phyloP scores from a whole-genome alignment of 2,329 filamentous ascomycete genomes.

The Pseudopithomyces maydicus region DNA sequence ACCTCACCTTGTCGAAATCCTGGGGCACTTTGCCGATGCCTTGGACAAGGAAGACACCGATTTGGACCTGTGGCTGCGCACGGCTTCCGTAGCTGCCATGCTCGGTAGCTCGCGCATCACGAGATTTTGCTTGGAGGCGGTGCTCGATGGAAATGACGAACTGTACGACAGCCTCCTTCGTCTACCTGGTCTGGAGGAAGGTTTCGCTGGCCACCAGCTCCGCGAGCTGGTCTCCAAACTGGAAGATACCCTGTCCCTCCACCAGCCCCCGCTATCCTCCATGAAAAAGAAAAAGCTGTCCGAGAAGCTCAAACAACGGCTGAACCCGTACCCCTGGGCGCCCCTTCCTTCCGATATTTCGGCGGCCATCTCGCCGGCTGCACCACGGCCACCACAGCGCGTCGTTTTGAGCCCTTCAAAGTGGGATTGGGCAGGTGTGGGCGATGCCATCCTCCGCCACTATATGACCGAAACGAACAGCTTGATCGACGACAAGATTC shows the following conservation, averaged over 20 bases:
- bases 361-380: constrained; percentile 13
- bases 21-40: constrained; percentile 64
- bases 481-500: constrained; percentile 25
- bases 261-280: constrained; percentile 54
- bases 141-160: constrained; percentile 66
- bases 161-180: constrained; percentile 58
- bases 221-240: constrained; percentile 54
- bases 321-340: constrained; percentile 57
- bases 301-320: constrained; percentile 56
- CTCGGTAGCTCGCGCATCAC: constrained; percentile 63
- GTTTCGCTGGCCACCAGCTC: constrained; percentile 43
- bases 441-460: constrained; percentile 53
- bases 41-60: constrained; percentile 69
- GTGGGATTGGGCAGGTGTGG: constrained; percentile 55
- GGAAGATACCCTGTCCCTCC: constrained; percentile 60
- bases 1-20: constrained; percentile 35
- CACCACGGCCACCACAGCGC: constrained; percentile 41
- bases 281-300: constrained; percentile 58
- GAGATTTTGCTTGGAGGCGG: constrained; percentile 67
- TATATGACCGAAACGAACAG: constrained; percentile 49
- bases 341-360: constrained; percentile 44
- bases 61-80: constrained; percentile 66
- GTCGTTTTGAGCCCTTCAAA: constrained; percentile 41
- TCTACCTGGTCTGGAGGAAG: constrained; percentile 56
- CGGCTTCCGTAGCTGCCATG: constrained; percentile 62